Evolutionary conservation across 176 grass and related monocot genomes (phyloP).

Genomic region (Ampelocalamus luodianensis): DNA sequence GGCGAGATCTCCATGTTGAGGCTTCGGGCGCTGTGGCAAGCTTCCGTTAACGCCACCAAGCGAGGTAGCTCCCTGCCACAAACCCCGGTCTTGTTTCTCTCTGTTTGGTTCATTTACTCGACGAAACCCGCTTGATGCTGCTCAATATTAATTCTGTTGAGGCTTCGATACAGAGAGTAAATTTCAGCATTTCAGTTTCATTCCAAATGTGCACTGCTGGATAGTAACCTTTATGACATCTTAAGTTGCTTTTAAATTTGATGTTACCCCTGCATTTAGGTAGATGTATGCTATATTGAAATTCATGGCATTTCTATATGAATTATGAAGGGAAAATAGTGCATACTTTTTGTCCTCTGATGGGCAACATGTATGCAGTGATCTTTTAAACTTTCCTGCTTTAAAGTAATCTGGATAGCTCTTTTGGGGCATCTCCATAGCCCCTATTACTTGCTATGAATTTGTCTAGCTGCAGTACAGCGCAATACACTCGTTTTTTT

Average conservation of each 20-base stretch:
- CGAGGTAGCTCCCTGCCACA: constrained; percentile 50
- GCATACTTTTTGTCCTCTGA: not conserved
- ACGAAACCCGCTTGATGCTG: not conserved
- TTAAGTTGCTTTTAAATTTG: not conserved
- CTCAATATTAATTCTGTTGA: not conserved
- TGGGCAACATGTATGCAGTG: not conserved
- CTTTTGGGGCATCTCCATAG: not conserved
- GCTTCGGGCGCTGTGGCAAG: constrained; percentile 68
- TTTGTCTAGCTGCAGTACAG: not conserved
- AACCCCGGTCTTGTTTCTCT: not conserved
- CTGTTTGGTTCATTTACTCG: constrained; percentile 20
- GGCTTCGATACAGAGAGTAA: not conserved
- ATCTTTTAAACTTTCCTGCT: not conserved
- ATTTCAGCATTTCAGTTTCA: constrained; percentile 16
- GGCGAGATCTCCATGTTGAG: constrained; percentile 57
- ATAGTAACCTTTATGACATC: not conserved
- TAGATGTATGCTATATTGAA: not conserved
- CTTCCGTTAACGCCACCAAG: constrained; percentile 72
- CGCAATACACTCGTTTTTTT: not conserved
- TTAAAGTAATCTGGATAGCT: constrained; percentile 1
- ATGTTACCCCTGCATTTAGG: not conserved
- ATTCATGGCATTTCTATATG: not conserved
- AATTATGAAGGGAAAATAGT: not conserved
- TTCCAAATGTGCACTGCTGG: constrained; percentile 9
- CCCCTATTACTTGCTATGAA: not conserved